Conservation (phyloP, 257 asterid species). For the Petunia axillaris region DNA sequence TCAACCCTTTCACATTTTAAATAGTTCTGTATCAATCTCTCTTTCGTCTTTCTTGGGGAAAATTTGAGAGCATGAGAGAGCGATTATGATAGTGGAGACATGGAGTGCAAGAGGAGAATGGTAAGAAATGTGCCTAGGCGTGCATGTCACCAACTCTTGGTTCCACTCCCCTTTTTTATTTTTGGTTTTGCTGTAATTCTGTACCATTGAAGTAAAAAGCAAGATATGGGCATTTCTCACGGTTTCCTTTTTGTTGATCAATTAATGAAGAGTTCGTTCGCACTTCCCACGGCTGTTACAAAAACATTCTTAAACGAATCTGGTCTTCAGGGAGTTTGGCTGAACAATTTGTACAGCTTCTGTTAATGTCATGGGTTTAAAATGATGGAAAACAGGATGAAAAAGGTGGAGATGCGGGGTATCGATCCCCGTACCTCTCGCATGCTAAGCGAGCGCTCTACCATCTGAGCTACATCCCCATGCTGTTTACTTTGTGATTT, state of each 20-base stretch:
- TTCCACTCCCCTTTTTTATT: background rate
- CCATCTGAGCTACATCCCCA: conserved; percentile 75
- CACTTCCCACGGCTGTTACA: no score
- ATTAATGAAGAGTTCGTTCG: no score
- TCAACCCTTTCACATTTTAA: background rate
- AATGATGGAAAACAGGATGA: background rate
- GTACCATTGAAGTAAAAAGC: background rate
- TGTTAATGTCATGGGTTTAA: no score
- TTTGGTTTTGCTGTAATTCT: background rate
- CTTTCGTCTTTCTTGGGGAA: background rate
- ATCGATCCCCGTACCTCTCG: conserved; percentile 56
- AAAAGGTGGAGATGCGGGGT: conserved; percentile 52
- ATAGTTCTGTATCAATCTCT: background rate
- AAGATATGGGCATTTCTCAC: no score
- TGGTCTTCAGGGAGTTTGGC: no score
- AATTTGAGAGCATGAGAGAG: background rate
- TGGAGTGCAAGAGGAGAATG: background rate
- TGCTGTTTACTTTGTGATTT: background rate
- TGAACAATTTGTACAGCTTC: no score
- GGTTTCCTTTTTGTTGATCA: no score
- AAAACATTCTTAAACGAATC: no score
- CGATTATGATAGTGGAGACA: background rate
- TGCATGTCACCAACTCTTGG: background rate
- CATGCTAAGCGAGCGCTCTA: conserved; percentile 63
- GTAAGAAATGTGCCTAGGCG: background rate